Conservation (phyloP, 139 green algal genomes). For the Yamagishiella unicocca region DNA sequence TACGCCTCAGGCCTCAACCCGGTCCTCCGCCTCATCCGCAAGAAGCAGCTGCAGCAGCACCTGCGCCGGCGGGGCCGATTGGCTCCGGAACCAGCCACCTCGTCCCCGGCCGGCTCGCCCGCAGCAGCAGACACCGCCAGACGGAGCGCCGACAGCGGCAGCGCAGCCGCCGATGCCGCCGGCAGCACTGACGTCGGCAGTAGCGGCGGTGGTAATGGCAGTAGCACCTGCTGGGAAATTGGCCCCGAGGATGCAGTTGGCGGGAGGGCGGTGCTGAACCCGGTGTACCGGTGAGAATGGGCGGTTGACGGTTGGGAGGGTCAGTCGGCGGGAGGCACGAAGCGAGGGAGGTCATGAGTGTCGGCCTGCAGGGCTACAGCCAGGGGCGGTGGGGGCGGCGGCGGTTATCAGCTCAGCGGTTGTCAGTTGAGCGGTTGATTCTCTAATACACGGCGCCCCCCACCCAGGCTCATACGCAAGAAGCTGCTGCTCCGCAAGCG, state of each 20-base stretch:
- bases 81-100: not conserved
- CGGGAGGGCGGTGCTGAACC: constrained; percentile 14
- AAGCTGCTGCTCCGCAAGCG: not conserved
- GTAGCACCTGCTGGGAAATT: constrained; percentile 8
- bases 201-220: not conserved
- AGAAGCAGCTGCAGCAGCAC: constrained; percentile 42
- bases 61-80: constrained; percentile 23
- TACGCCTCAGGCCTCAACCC: constrained; percentile 11
- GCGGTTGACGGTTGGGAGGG: too few species aligned
- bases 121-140: too few species aligned
- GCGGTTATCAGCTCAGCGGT: too few species aligned
- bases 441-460: too few species aligned
- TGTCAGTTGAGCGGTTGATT: too few species aligned
- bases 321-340: too few species aligned
- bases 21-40: constrained; percentile 36
- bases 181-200: too few species aligned
- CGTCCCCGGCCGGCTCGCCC: too few species aligned
- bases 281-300: constrained; percentile 30
- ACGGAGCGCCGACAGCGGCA: too few species aligned
- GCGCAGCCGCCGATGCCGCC: not conserved
- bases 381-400: too few species aligned
- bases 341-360: too few species aligned
- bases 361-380: too few species aligned
- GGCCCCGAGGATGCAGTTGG: constrained; percentile 21
- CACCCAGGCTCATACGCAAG: constrained; percentile 40